Percentiles rank a stretch among this genome's conserved stretches.
Evolutionary conservation across 2,329 filamentous ascomycete genomes (phyloP).

Genomic region (Xylariaceae sp.): DNA sequence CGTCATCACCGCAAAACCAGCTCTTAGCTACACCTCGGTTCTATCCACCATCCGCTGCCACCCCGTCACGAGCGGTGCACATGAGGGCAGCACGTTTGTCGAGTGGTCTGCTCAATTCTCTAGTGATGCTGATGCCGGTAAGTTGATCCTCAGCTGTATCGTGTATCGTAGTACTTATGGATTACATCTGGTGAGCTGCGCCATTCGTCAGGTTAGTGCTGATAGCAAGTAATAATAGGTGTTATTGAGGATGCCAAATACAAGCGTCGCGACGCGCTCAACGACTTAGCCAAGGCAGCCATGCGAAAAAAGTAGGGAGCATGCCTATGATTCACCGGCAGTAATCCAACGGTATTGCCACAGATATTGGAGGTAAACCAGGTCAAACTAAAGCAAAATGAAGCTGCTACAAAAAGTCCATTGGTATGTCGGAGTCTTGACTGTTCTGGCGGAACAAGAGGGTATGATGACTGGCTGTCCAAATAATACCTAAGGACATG

Average conservation of each 20-base stretch:
- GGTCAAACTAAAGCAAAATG: not conserved
- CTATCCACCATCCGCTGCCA: constrained; percentile 62
- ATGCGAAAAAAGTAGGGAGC: constrained; percentile 28
- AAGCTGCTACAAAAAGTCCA: too few species aligned
- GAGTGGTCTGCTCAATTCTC: constrained; percentile 67
- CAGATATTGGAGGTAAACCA: not conserved
- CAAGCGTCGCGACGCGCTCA: constrained; percentile 67
- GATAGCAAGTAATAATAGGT: constrained; percentile 41
- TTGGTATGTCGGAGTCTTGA: too few species aligned
- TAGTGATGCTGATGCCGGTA: constrained; percentile 64
- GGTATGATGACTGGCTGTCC: too few species aligned
- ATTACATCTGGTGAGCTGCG: not conserved
- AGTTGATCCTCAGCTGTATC: constrained; percentile 22
- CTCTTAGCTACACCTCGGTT: constrained; percentile 60
- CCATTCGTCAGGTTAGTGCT: constrained; percentile 11
- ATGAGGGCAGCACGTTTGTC: constrained; percentile 60
- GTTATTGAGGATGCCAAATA: constrained; percentile 72
- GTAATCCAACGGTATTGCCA: not conserved
- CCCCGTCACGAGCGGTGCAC: constrained; percentile 60
- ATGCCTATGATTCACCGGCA: too few species aligned
- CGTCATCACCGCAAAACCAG: constrained; percentile 61
- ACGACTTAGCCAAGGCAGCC: constrained; percentile 55
- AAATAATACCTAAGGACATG: too few species aligned
- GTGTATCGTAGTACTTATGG: not conserved
- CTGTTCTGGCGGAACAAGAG: too few species aligned